phyloP scores from a whole-genome alignment of 305 asterid genomes.

The Fraxinus dipetala region DNA sequence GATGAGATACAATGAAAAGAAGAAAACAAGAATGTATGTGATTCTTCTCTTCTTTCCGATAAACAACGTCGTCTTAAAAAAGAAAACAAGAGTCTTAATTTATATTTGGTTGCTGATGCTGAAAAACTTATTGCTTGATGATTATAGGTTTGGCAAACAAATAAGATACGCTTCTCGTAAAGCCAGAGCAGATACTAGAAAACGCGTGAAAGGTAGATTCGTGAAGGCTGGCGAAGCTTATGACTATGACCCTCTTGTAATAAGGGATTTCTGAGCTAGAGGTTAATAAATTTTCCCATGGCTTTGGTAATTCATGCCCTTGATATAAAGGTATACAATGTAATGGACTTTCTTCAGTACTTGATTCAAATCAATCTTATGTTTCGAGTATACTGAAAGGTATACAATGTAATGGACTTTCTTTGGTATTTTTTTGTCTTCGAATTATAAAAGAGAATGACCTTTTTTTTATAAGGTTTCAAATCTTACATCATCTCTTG shows the following conservation, averaged over 20 bases:
- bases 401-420: not conserved
- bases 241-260: conserved; percentile 49
- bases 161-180: conserved; percentile 85
- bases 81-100: not conserved
- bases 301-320: not conserved
- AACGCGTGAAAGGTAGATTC: conserved; percentile 81
- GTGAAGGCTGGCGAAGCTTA: conserved; percentile 69
- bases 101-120: not conserved
- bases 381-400: not conserved
- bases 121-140: not conserved
- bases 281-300: not conserved
- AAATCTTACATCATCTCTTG: not conserved
- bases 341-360: not conserved
- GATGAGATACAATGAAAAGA: conserved; percentile 83
- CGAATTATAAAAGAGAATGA: not conserved
- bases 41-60: not conserved
- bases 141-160: conserved; percentile 70
- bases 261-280: conserved; percentile 30
- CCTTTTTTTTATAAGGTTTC: not conserved
- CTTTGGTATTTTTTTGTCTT: not conserved
- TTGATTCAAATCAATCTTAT: not conserved
- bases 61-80: not conserved
- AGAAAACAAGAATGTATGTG: conserved; percentile 67
- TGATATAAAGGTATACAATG: not conserved
- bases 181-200: conserved; percentile 85